Percentiles rank a stretch among this genome's conserved stretches.
Evolutionary conservation across 2,329 filamentous ascomycete species (phyloP).

Genomic region (Diaporthe citri): DNA sequence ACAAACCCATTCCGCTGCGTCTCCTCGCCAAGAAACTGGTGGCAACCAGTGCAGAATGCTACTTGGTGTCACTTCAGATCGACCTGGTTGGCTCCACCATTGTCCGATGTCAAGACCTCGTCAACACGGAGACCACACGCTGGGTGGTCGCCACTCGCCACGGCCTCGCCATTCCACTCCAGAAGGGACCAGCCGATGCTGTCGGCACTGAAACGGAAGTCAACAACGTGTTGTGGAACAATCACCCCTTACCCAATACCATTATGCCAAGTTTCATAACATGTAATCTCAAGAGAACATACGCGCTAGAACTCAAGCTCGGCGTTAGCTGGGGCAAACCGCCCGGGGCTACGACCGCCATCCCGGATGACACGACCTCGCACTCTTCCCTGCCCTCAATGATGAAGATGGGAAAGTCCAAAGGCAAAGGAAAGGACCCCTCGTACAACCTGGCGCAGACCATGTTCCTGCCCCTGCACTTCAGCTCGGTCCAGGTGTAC

Average conservation of each 20-base stretch:
- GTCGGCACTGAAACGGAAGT: constrained; percentile 77
- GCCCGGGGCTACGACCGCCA: constrained; percentile 44
- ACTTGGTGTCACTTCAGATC: constrained; percentile 83
- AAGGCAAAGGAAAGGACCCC: constrained; percentile 52
- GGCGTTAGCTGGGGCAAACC: constrained; percentile 81
- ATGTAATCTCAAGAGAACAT: constrained; percentile 86
- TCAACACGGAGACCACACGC: constrained; percentile 75
- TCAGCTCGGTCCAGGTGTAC: constrained; percentile 81
- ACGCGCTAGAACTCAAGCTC: constrained; percentile 86
- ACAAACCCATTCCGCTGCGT: constrained; percentile 84
- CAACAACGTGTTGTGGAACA: constrained; percentile 79
- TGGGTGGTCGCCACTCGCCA: constrained; percentile 82
- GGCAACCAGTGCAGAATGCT: constrained; percentile 76
- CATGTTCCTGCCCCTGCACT: constrained; percentile 81
- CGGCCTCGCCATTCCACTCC: constrained; percentile 79
- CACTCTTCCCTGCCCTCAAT: constrained; percentile 35
- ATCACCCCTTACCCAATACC: constrained; percentile 81
- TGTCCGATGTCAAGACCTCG: constrained; percentile 82
- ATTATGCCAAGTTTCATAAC: constrained; percentile 89
- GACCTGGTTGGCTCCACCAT: constrained; percentile 84
- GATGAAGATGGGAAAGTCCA: constrained; percentile 40
- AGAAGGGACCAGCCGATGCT: constrained; percentile 65
- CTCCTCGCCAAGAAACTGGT: constrained; percentile 83
- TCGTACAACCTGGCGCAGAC: constrained; percentile 69
- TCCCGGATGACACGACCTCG: constrained; percentile 39